Evolutionary conservation across 192 early-diverging fungal species (phyloP), one percentile per base, ranked within the genome.

Genomic region (Diversispora epigaea): DNA sequence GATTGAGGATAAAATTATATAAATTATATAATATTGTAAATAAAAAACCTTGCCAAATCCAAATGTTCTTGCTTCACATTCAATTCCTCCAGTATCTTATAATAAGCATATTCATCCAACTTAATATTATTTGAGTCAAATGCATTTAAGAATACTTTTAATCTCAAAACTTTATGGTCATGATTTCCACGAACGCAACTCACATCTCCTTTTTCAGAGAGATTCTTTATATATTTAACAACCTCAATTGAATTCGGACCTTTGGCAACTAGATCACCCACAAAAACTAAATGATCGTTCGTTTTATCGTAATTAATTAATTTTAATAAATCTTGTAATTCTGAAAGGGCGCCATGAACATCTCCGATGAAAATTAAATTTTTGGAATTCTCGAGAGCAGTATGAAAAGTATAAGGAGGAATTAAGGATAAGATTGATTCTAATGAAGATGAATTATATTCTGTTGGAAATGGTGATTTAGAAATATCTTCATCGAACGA

Each of bases 151-250:
- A 80, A 85, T 32, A 82, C 82, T 40, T 83, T 80, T 79, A 87
- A 87, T 14, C 86, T 78, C n/a, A 92, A 78, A 4, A 92, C 86
- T 47, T 81, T 81, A 76, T 93, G 90, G 61, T 93, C 92, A 56
- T 93, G 92, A 75, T 93, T 93, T 39, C 92, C 92, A 21, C 91
- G 85, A 3, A 89, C 86, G 76, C 87, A 85, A 76, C 82, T 79
- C 17, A 85, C 86, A 17, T 73, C 75, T 3, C 88, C 58, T 43
- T 84, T 71, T 46, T 80, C 66, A 1, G 88, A 88, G 14, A 79
- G 79, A 32, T 32, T 32, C 25, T 32, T 32, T 32, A 32, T 32
- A 32, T 32, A 32, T 52, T 82, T 77, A 44, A 92, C 63, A 0
- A 92, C 91, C 15, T 82, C 82, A 3, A 85, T 54, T 11, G 86